Evolutionary conservation across 2,329 filamentous ascomycete genomes (phyloP), one percentile per base, ranked within the genome.

Genomic region (Fusarium luffae): DNA sequence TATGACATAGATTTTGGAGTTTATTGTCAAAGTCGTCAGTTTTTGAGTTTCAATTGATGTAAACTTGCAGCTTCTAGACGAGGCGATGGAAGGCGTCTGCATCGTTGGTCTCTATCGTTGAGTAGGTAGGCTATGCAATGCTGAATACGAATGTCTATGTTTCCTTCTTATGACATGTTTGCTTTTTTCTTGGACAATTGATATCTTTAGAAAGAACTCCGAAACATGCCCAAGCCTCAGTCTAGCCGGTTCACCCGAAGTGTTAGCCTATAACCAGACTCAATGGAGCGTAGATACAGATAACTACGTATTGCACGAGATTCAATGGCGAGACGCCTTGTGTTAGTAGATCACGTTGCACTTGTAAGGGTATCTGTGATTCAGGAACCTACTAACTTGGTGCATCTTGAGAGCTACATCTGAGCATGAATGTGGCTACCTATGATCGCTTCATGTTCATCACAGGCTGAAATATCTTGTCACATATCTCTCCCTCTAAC

Each of bases 241-340:
- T 37, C 46, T 48, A 60, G 50, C 61, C 58, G 69, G 60, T 34
- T 46, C 48, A 48, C 40, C 27, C 28, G 62, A 55, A 21, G 37
- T 56, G 18, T 23, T 43, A 30, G 63, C 59, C 40, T 58, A 59
- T 47, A 30, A 47, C 10, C 41, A 51, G 49, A 32, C 43, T 54
- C n/a, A 34, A 27, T 37, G 34, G 49, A 16, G 7, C n/a, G 27
- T 32, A 46, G 32, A 48, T 27, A 30, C 58, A 47, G 25, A 51
- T 49, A 42, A 46, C 51, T 67, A 72, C 13, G 32, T 8, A 51
- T 41, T 51, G 32, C 25, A 51, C 62, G 43, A 54, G 59, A 71
- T 70, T 69, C 65, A 63, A 69, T 73, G 58, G 46, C 57, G 55
- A 48, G 54, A 55, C 48, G 44, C 41, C 19, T 23, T 59, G 66